phyloP scores from a whole-genome alignment of 352 stramenopile species.

The Pythium graminicola region DNA sequence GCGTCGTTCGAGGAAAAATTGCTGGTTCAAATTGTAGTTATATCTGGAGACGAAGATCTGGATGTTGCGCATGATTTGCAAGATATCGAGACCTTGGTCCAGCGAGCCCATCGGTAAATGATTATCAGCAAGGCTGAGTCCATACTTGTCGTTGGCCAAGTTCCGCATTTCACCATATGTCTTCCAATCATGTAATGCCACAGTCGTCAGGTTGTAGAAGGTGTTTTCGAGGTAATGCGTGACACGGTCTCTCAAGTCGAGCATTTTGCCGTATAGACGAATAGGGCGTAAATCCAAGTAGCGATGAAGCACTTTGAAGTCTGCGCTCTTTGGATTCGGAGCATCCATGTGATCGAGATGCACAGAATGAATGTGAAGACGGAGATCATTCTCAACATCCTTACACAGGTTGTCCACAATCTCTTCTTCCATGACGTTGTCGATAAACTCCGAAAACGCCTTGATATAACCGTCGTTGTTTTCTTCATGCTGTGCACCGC shows the following conservation, averaged over 20 bases:
- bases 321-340: constrained; percentile 73
- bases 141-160: constrained; percentile 91
- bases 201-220: constrained; percentile 94
- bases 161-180: constrained; percentile 93
- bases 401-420: constrained; percentile 88
- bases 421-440: constrained; percentile 79
- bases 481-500: constrained; percentile 67
- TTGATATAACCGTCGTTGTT: constrained; percentile 65
- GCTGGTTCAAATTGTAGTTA: constrained; percentile 96
- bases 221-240: constrained; percentile 91
- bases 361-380: constrained; percentile 85
- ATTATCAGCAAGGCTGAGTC: constrained; percentile 87
- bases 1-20: constrained; percentile 91
- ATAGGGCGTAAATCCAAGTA: constrained; percentile 86
- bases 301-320: constrained; percentile 81
- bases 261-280: constrained; percentile 78
- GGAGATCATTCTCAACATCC: constrained; percentile 92
- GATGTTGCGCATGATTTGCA: constrained; percentile 96
- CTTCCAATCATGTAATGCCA: constrained; percentile 94
- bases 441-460: constrained; percentile 72
- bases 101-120: constrained; percentile 90
- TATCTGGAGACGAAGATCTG: constrained; percentile 87
- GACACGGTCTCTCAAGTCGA: constrained; percentile 83
- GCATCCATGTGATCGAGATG: constrained; percentile 83
- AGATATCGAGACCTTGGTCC: constrained; percentile 89